These are phyloP conservation scores for Colletotrichum truncatum DNA, from an alignment of 2,329 filamentous ascomycete species.

Conservation along the genomic window DNA sequence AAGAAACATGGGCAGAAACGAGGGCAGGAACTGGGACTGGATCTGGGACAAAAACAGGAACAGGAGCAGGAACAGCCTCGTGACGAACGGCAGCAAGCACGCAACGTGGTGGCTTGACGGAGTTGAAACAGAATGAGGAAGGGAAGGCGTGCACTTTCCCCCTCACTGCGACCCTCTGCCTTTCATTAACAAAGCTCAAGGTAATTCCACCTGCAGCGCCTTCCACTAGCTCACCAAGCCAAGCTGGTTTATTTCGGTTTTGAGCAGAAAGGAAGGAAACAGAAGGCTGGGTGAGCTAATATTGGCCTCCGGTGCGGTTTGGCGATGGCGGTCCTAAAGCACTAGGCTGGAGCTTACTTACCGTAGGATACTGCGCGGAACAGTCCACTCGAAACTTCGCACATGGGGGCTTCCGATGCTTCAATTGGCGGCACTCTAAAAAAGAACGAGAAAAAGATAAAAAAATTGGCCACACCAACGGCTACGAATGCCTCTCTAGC, in stretches of 20 bases:
- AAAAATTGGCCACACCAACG: neutral
- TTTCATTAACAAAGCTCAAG: too few relatives aligned
- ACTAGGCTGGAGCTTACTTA: too few relatives aligned
- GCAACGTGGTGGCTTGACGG: constrained; percentile 22
- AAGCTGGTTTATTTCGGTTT: neutral
- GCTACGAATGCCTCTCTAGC: neutral
- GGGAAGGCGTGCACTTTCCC: neutral
- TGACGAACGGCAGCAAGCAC: neutral
- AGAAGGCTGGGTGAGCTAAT: neutral
- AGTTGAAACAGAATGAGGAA: neutral
- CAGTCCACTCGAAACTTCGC: too few relatives aligned
- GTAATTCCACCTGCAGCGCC: too few relatives aligned
- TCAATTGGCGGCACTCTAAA: neutral
- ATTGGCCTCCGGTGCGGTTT: too few relatives aligned
- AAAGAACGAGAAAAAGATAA: too few relatives aligned
- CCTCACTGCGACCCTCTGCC: too few relatives aligned
- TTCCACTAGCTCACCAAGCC: too few relatives aligned
- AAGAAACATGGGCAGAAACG: too few relatives aligned
- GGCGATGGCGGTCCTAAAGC: too few relatives aligned
- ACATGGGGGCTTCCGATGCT: neutral
- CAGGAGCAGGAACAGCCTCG: neutral
- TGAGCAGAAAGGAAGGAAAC: neutral
- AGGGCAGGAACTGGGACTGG: too few relatives aligned
- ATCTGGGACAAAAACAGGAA: neutral
- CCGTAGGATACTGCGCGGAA: too few relatives aligned